phyloP scores from a whole-genome alignment of 805 yeast genomes.

The Ogataea angusta region DNA sequence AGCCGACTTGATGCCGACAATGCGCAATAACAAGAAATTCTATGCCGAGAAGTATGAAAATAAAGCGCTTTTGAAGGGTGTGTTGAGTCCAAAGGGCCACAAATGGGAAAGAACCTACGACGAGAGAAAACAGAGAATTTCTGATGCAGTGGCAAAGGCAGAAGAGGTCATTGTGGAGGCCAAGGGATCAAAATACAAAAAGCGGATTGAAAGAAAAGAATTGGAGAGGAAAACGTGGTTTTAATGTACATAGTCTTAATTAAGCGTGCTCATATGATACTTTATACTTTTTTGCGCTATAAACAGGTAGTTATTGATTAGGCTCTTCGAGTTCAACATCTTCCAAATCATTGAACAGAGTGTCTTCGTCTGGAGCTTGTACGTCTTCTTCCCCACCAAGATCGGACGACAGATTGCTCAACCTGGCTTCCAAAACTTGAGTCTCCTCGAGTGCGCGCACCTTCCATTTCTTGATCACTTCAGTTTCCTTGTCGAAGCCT shows the following conservation, averaged over 20 bases:
- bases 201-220: constrained; percentile 42
- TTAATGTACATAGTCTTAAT: constrained; percentile 19
- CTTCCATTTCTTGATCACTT: constrained; percentile 70
- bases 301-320: constrained; percentile 5
- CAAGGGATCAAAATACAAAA: constrained; percentile 52
- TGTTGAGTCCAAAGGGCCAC: constrained; percentile 71
- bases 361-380: constrained; percentile 22
- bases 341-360: constrained; percentile 18
- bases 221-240: constrained; percentile 37
- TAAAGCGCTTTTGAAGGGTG: constrained; percentile 74
- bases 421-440: constrained; percentile 47
- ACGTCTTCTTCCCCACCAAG: constrained; percentile 25
- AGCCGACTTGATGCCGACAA: constrained; percentile 67
- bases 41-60: constrained; percentile 71
- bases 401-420: constrained; percentile 26
- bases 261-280: background rate
- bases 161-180: constrained; percentile 66
- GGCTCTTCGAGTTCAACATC: constrained; percentile 3
- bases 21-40: constrained; percentile 61
- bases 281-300: constrained; percentile 6
- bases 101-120: constrained; percentile 70
- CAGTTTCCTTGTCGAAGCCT: constrained; percentile 71
- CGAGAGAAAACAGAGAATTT: constrained; percentile 56
- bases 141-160: constrained; percentile 60
- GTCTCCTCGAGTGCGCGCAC: constrained; percentile 65